Base-by-base conservation (phyloP, 306 rosid species). In the Canavalia ensiformis region DNA sequence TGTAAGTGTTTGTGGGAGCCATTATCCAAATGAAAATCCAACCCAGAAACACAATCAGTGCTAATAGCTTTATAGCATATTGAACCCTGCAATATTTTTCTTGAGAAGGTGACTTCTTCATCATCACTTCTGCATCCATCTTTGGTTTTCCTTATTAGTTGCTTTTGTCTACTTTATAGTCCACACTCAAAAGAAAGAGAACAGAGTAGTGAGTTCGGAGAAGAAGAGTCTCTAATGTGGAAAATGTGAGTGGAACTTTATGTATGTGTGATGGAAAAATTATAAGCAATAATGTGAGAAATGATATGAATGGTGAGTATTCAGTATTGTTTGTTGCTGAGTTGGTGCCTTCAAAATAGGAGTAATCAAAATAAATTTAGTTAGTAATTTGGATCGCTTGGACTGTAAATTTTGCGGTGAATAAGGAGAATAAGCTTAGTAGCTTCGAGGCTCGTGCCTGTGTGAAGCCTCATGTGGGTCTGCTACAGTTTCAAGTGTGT, bases 1-100 rank as follows among this genome's bases (percentile, higher is more conserved):
- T 29, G 8, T 74, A 92, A 6, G 86, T 81, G 73, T 86, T 78
- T 13, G 95, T 92, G 49, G 97, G 94, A 59, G 76, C 66, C 86
- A 92, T 69, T 28, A 89, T 73, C 97, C 97, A 90, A 30, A 89
- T 33, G 45, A 89, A 5, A 72, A 87, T 9, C 74, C 68, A 72
- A 31, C 91, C 94, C 87, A 86, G 25, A 65, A 89, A 83, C 79
- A 89, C 72, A 25, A 77, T 41, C 57, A 85, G 44, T 77, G 82
- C 39, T 34, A 88, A 11, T 34, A 88, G 54, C 90, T 84, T 85
- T 56, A 90, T 58, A 12, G 76, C 82, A 18, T 58, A 68, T 57
- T 85, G 71, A 63, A 71, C 44, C 55, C 29, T 63, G 1, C 83
- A 35, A 68, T 72, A 62, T 29, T 45, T 78, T 71, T 65, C 84